Conservation (phyloP, 805 yeast genomes). For the Ogataea methanolica region DNA sequence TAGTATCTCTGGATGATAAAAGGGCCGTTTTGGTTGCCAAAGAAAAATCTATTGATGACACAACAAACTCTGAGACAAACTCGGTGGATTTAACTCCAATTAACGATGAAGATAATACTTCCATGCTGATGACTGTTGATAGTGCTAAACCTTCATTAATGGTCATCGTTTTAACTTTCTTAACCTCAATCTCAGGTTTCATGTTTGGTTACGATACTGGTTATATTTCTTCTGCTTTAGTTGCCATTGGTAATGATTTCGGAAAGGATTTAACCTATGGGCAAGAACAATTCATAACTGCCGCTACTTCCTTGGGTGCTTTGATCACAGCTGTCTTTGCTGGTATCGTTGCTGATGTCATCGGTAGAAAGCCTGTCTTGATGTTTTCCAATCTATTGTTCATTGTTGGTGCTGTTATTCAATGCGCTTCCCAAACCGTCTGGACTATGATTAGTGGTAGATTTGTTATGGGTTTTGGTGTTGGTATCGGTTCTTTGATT, state of each 20-base stretch:
- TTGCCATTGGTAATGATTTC: constrained; percentile 46
- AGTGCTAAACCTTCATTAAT: constrained; percentile 31
- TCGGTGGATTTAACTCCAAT: constrained; percentile 22
- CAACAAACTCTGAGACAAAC: neutral
- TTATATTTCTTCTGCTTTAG: constrained; percentile 52
- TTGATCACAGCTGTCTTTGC: constrained; percentile 44
- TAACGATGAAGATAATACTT: constrained; percentile 45
- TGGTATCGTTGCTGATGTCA: constrained; percentile 43
- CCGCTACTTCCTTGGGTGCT: constrained; percentile 55
- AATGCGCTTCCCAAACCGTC: constrained; percentile 39
- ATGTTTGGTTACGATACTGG: constrained; percentile 63
- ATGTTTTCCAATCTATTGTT: constrained; percentile 44
- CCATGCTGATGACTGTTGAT: constrained; percentile 39
- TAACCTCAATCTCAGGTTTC: constrained; percentile 52
- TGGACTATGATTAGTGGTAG: constrained; percentile 50
- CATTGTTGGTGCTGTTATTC: constrained; percentile 44
- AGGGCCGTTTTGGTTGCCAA: constrained; percentile 2
- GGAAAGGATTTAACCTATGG: constrained; percentile 33
- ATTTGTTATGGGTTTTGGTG: constrained; percentile 50
- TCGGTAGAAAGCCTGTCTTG: constrained; percentile 44
- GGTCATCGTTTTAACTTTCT: constrained; percentile 41
- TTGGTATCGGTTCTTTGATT: constrained; percentile 50
- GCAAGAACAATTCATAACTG: constrained; percentile 48
- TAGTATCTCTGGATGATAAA: neutral
- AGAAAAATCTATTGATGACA: constrained; percentile 1